phyloP scores from a whole-genome alignment of 148 eudicot species.

The Cornus florida region DNA sequence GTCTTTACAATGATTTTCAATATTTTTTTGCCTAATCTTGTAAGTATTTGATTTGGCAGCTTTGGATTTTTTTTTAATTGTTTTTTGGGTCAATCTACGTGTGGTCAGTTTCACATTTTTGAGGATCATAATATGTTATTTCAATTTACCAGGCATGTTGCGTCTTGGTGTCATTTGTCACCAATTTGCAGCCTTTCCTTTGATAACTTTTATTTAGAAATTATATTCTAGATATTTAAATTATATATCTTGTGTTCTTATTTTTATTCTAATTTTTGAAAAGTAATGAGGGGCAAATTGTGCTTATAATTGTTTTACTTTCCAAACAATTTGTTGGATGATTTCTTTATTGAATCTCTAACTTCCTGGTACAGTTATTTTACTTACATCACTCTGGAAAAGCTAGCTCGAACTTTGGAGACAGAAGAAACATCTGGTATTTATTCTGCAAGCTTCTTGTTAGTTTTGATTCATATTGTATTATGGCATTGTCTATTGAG shows the following conservation, averaged over 20 bases:
- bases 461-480: not conserved
- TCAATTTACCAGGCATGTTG: too few species aligned
- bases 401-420: conserved; percentile 53
- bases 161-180: not conserved
- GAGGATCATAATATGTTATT: not conserved
- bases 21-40: not conserved
- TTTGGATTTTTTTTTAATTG: not conserved
- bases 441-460: not conserved
- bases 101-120: not conserved
- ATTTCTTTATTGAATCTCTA: not conserved
- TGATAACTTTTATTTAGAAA: not conserved
- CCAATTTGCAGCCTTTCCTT: not conserved
- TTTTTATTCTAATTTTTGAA: too few species aligned
- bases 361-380: conserved; percentile 50
- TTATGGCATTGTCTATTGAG: not conserved
- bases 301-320: not conserved
- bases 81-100: not conserved
- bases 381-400: conserved; percentile 63
- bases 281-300: not conserved
- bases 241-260: not conserved
- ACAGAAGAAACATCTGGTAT: conserved; percentile 44
- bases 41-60: too few species aligned
- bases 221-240: not conserved
- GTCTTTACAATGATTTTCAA: not conserved
- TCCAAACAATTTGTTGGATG: not conserved